phyloP scores from a whole-genome alignment of 805 yeast species.

The Lipomyces starkeyi region DNA sequence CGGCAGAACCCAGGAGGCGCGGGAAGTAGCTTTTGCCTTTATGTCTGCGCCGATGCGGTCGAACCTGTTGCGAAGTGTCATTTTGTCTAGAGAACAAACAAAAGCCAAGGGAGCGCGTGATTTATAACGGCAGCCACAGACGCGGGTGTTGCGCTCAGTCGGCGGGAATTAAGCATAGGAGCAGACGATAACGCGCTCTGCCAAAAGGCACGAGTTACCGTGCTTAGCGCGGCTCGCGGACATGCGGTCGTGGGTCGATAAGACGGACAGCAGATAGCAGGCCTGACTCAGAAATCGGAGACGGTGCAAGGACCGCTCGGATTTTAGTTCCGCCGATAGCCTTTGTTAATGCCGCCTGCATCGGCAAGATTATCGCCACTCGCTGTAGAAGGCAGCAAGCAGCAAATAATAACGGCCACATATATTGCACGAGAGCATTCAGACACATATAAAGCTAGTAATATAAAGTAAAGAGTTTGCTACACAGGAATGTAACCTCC shows the following conservation, averaged over 20 bases:
- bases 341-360: neutral
- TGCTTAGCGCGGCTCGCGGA: neutral
- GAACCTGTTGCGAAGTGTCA: constrained; percentile 15
- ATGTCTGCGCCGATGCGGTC: constrained; percentile 8
- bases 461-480: no score
- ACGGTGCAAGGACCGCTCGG: neutral
- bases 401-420: no score
- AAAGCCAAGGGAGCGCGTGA: neutral
- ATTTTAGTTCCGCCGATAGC: neutral
- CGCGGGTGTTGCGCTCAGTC: neutral
- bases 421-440: no score
- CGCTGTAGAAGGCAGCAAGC: no score
- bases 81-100: neutral
- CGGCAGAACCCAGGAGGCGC: constrained; percentile 39
- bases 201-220: neutral
- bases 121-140: neutral
- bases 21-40: constrained; percentile 36
- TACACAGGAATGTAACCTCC: no score
- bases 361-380: no score
- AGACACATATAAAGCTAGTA: no score
- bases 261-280: neutral
- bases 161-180: no score
- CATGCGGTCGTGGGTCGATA: neutral
- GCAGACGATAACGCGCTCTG: neutral
- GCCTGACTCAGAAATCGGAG: neutral